These are phyloP conservation scores for Stagonosporopsis cucurbitacearum DNA, from an alignment of 2,329 filamentous ascomycete species.

Conservation along the genomic window DNA sequence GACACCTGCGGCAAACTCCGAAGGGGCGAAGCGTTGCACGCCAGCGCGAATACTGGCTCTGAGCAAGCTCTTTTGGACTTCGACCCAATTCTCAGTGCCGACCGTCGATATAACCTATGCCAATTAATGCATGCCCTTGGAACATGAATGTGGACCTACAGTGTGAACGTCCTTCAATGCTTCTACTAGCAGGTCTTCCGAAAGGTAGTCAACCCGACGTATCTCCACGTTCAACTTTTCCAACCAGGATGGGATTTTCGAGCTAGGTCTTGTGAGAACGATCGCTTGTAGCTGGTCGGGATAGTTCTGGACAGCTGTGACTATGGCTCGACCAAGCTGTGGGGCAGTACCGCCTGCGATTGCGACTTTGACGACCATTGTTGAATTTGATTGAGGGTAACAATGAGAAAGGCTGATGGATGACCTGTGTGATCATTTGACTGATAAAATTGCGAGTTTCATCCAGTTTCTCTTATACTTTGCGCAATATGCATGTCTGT, in stretches of 20 bases:
- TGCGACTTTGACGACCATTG: slow-evolving; percentile 31
- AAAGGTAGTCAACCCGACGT: not conserved
- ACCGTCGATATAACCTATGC: slow-evolving; percentile 28
- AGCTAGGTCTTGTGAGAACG: slow-evolving; percentile 37
- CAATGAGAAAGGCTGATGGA: not conserved
- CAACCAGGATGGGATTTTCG: slow-evolving; percentile 14
- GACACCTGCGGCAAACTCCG: slow-evolving; percentile 51
- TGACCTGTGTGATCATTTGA: not conserved
- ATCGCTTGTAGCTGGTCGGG: slow-evolving; percentile 31
- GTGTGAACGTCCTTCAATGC: not conserved
- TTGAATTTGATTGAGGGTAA: not conserved
- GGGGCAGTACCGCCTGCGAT: slow-evolving; percentile 38
- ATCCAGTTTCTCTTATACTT: not conserved
- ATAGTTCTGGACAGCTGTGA: slow-evolving; percentile 29
- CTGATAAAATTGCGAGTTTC: not conserved
- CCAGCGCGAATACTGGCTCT: slow-evolving; percentile 58
- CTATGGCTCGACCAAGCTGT: slow-evolving; percentile 33
- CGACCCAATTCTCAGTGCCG: slow-evolving; percentile 27
- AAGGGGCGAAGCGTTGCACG: slow-evolving; percentile 61
- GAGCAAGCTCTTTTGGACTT: slow-evolving; percentile 55
- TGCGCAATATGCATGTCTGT: not conserved
- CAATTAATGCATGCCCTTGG: not conserved
- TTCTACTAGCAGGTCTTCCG: not conserved
- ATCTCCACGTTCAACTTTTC: not conserved
- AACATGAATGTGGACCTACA: not conserved